phyloP scores from a whole-genome alignment of 352 stramenopile genomes.

The Phytopythium mirpurense region DNA sequence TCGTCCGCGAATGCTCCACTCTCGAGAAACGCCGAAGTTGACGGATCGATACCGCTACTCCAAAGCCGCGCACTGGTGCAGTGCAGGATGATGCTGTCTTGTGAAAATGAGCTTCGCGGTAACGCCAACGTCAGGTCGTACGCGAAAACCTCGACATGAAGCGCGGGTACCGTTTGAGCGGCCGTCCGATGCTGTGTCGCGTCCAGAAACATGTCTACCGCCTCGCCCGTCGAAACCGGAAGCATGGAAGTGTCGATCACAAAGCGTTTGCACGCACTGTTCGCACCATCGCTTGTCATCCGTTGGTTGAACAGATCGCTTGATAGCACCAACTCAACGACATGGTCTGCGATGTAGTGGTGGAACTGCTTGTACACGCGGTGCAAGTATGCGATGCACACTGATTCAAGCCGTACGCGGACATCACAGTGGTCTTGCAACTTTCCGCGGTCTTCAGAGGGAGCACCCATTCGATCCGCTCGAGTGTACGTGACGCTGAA shows the following conservation, averaged over 20 bases:
- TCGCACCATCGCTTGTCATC: constrained; percentile 24
- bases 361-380: constrained; percentile 86
- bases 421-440: constrained; percentile 17
- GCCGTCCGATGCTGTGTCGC: constrained; percentile 13
- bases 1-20: constrained; percentile 71
- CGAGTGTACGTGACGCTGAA: constrained; percentile 35
- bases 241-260: constrained; percentile 29
- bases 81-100: constrained; percentile 65
- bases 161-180: constrained; percentile 10
- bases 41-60: constrained; percentile 58
- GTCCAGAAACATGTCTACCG: constrained; percentile 29
- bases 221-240: constrained; percentile 28
- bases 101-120: constrained; percentile 73
- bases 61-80: constrained; percentile 72
- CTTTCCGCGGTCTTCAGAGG: not conserved
- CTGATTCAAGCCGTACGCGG: constrained; percentile 65
- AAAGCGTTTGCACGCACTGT: constrained; percentile 25
- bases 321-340: constrained; percentile 18
- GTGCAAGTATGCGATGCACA: constrained; percentile 80
- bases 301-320: constrained; percentile 22
- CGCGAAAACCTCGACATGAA: constrained; percentile 62
- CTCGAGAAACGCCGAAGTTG: constrained; percentile 68
- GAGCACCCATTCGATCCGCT: constrained; percentile 3
- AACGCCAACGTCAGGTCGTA: constrained; percentile 81
- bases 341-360: constrained; percentile 64